phyloP scores from a whole-genome alignment of 306 rosid genomes.

The Bauhinia variegata region DNA sequence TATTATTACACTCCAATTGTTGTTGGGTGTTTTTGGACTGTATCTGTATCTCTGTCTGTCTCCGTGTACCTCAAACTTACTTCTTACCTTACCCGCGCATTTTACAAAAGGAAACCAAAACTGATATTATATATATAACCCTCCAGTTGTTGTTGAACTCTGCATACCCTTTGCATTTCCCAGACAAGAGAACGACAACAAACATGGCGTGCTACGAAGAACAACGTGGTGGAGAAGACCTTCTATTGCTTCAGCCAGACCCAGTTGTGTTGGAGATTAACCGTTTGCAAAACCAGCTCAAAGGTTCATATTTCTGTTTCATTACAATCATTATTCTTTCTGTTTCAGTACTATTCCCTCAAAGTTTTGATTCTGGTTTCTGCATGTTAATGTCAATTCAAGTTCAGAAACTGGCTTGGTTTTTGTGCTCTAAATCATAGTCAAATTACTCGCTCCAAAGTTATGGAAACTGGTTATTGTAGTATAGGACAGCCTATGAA shows the following conservation, averaged over 20 bases:
- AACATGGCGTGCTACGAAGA: slow-evolving; percentile 64
- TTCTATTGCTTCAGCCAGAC: slow-evolving; percentile 53
- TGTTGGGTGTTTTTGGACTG: slow-evolving; percentile 30
- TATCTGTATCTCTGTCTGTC: no score
- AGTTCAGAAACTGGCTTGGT: background rate
- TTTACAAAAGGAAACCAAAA: background rate
- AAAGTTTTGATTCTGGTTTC: slow-evolving; percentile 1
- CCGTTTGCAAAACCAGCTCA: slow-evolving; percentile 67
- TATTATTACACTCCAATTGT: slow-evolving; percentile 19
- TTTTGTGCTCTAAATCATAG: slow-evolving; percentile 3
- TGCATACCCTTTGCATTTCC: slow-evolving; percentile 21
- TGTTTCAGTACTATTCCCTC: slow-evolving; percentile 7
- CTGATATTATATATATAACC: slow-evolving; percentile 34
- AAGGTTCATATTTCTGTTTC: slow-evolving; percentile 52
- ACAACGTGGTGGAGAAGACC: slow-evolving; percentile 53
- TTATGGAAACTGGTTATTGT: no score
- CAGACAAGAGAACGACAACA: background rate
- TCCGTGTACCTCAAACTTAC: no score
- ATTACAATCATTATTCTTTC: background rate
- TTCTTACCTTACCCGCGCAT: background rate
- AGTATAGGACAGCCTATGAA: no score
- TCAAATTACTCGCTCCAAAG: background rate
- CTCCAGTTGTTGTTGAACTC: slow-evolving; percentile 20
- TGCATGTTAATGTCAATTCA: slow-evolving; percentile 1
- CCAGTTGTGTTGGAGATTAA: slow-evolving; percentile 71